Percentiles rank a stretch among this genome's conserved stretches.
These are phyloP conservation scores for Pezicula rhizophila DNA, from an alignment of 2,329 filamentous ascomycete species.

Conservation along the genomic window DNA sequence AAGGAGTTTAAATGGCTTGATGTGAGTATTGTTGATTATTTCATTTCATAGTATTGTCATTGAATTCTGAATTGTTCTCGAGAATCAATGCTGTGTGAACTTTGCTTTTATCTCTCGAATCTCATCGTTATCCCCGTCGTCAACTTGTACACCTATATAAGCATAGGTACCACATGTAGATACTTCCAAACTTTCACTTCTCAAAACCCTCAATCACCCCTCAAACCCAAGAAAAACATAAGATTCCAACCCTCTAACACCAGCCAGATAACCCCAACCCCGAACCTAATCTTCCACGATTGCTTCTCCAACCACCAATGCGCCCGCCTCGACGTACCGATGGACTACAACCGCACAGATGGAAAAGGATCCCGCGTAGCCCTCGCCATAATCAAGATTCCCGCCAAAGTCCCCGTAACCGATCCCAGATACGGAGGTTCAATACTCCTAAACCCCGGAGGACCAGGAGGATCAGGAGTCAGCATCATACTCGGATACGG, in stretches of 20 bases:
- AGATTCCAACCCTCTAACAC: constrained; percentile 4
- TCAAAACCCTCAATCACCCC: not conserved
- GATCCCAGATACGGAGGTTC: constrained; percentile 31
- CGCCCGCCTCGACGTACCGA: constrained; percentile 35
- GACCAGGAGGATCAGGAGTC: constrained; percentile 33
- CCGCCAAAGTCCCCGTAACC: constrained; percentile 30
- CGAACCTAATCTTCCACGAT: constrained; percentile 19
- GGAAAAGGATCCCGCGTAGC: constrained; percentile 22
- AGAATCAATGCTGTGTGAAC: too few relatives aligned
- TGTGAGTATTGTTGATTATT: too few relatives aligned
- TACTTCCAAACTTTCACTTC: not conserved
- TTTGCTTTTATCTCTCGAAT: too few relatives aligned
- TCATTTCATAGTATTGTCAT: too few relatives aligned
- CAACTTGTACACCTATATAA: too few relatives aligned
- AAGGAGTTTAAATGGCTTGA: too few relatives aligned
- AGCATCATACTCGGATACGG: constrained; percentile 21
- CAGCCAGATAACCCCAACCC: constrained; percentile 1
- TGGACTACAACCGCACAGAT: constrained; percentile 30
- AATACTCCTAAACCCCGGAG: constrained; percentile 34
- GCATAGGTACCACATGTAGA: too few relatives aligned
- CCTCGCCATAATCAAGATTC: constrained; percentile 33
- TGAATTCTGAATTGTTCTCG: too few relatives aligned
- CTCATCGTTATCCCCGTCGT: too few relatives aligned
- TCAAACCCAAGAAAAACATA: not conserved
- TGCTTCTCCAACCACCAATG: constrained; percentile 34